Evolutionary conservation across 371 early-diverging fungal species (phyloP), one percentile per base, ranked within the genome.

Genomic region (Catenaria anguillulae): DNA sequence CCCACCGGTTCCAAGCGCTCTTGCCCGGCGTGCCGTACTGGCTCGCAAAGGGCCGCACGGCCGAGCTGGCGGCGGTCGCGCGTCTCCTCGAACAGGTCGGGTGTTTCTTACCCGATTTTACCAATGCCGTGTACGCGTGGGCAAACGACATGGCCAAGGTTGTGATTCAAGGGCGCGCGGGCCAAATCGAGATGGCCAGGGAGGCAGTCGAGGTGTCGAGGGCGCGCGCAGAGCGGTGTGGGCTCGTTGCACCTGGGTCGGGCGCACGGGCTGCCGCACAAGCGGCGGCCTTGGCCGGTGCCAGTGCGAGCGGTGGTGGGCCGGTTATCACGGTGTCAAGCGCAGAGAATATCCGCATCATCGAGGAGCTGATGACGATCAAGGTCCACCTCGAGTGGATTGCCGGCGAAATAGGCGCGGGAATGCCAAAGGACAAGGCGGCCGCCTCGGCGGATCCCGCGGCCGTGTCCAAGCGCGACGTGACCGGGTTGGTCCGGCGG

Each of bases 381-480:
- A 88, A 89, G 64, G 54, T 65, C 24, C 78, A 77, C 21, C 66
- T 93, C 61, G 88, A 89, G 60, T 67, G 64, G 12, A 69, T 93
- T 10, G 60, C 88, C 37, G n/a, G n/a, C n/a, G n/a, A n/a, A n/a
- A n/a, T n/a, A n/a, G n/a, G n/a, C n/a, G n/a, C n/a, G n/a, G n/a
- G n/a, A n/a, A n/a, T n/a, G n/a, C n/a, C n/a, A n/a, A 5, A 40
- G 10, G 55, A 63, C 31, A 63, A 68, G 3, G 73, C 86, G 31
- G 95, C 93, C 69, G 65, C 72, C 15, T 70, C 67, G 50, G 79
- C 82, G 64, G 70, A 74, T 1, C 63, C 61, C 29, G 87, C 93
- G 64, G 65, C 70, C 2, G 72, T 88, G 23, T n/a, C n/a, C n/a
- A n/a, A n/a, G n/a, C n/a, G n/a, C n/a, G n/a, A n/a, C n/a, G n/a